Conservation (phyloP, 805 yeast genomes). For the Teunomyces lycoperdinae region DNA sequence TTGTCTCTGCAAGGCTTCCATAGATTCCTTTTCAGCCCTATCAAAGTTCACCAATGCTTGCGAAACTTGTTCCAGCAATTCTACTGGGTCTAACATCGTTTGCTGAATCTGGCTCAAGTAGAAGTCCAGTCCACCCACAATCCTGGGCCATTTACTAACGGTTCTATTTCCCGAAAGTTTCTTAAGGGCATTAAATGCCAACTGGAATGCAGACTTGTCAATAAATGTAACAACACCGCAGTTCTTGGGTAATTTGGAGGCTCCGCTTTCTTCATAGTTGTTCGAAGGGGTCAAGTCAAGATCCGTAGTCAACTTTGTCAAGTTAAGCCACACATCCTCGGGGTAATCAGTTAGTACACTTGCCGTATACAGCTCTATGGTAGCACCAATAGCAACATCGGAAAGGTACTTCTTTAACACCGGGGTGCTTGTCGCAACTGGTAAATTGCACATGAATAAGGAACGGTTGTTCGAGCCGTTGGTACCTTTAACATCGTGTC, state of each 20-base stretch:
- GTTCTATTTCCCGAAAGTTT: constrained; percentile 35
- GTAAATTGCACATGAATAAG: constrained; percentile 76
- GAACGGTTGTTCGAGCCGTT: constrained; percentile 35
- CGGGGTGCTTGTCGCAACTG: constrained; percentile 54
- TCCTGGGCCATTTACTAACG: constrained; percentile 40
- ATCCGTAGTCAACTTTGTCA: constrained; percentile 60
- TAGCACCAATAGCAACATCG: constrained; percentile 60
- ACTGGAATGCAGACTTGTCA: constrained; percentile 62
- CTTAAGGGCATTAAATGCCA: constrained; percentile 64
- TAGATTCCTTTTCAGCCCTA: constrained; percentile 61
- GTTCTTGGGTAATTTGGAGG: constrained; percentile 60
- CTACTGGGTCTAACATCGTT: constrained; percentile 46
- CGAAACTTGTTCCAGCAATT: constrained; percentile 55
- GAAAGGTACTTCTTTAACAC: constrained; percentile 57
- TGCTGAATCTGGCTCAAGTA: constrained; percentile 37
- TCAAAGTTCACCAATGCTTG: constrained; percentile 66
- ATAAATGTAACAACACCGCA: constrained; percentile 73
- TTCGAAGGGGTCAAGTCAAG: constrained; percentile 29
- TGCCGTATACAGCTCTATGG: constrained; percentile 46
- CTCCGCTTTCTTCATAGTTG: constrained; percentile 21
- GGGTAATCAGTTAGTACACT: constrained; percentile 39
- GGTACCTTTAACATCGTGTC: constrained; percentile 51
- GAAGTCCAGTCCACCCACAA: constrained; percentile 27
- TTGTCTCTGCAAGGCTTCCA: constrained; percentile 53
- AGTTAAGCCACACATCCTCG: constrained; percentile 45